Conservation (phyloP, 106 monocot species). For the Allium cepa region DNA sequence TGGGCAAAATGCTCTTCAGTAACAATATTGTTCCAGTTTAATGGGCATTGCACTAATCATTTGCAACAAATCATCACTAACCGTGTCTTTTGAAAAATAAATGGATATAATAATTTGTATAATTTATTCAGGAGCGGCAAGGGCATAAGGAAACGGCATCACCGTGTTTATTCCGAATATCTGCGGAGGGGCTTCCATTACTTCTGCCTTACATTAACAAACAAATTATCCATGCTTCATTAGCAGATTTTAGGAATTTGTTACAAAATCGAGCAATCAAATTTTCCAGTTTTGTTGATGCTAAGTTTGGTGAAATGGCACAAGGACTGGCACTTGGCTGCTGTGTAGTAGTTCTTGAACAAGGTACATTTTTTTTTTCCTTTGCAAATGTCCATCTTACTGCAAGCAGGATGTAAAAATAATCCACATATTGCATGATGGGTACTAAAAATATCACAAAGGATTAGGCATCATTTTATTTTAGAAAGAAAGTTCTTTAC, state of each 20-base stretch:
- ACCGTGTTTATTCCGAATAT: constrained; percentile 69
- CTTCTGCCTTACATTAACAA: constrained; percentile 81
- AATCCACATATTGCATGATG: background rate
- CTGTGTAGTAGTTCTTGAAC: constrained; percentile 64
- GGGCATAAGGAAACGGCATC: constrained; percentile 54
- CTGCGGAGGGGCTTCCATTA: constrained; percentile 90
- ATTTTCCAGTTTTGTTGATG: constrained; percentile 71
- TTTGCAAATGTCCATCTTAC: background rate
- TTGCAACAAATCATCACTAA: too few relatives aligned
- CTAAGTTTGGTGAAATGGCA: constrained; percentile 48
- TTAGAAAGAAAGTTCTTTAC: too few relatives aligned
- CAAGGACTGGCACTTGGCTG: constrained; percentile 60
- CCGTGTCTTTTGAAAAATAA: too few relatives aligned
- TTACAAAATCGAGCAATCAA: constrained; percentile 69
- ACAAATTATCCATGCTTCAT: constrained; percentile 66
- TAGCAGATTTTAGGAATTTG: constrained; percentile 67
- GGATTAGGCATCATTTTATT: too few relatives aligned
- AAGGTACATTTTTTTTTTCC: constrained; percentile 30
- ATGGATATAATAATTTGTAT: too few relatives aligned
- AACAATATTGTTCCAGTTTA: too few relatives aligned
- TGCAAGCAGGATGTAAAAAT: background rate
- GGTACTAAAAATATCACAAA: background rate
- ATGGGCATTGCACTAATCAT: too few relatives aligned
- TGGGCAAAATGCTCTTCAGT: too few relatives aligned
- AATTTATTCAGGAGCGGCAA: constrained; percentile 72